A percentile compares a stretch with the other conserved stretches of the same genome.
These are phyloP conservation scores for Paratinospora sagittata DNA, from an alignment of 164 flowering plant genomes.

Conservation along the genomic window DNA sequence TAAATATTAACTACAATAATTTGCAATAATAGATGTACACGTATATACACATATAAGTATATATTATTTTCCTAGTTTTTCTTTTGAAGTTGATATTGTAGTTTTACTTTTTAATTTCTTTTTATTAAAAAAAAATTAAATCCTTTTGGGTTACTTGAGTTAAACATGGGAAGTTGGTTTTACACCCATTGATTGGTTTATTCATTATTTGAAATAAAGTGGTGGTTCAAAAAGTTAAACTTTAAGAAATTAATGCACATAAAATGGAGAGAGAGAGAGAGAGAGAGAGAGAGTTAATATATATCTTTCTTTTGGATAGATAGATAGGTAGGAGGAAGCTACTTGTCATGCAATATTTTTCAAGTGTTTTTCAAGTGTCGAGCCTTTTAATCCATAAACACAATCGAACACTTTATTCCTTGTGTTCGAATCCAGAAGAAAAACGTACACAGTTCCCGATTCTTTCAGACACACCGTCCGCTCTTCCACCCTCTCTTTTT, in stretches of 20 bases:
- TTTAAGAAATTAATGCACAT: conserved; percentile 27
- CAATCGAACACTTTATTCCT: conserved; percentile 48
- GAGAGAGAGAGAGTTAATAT: conserved; percentile 15
- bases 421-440: conserved; percentile 45
- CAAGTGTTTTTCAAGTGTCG: conserved; percentile 21
- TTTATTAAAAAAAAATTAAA: too few species aligned
- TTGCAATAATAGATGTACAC: too few species aligned
- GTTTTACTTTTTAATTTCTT: too few species aligned
- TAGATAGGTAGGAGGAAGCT: too few species aligned
- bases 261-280: conserved; percentile 8
- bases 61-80: too few species aligned
- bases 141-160: too few species aligned
- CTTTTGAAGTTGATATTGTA: too few species aligned
- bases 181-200: not conserved
- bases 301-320: conserved; percentile 8
- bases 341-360: conserved; percentile 42
- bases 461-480: conserved; percentile 46
- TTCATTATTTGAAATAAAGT: conserved; percentile 23
- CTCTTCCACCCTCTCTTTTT: conserved; percentile 44
- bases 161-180: not conserved
- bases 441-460: conserved; percentile 73
- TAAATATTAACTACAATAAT: too few species aligned
- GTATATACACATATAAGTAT: too few species aligned
- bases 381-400: conserved; percentile 19
- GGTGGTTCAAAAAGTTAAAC: conserved; percentile 32